Evolutionary conservation across 2,329 filamentous ascomycete genomes (phyloP).

Genomic region (Phialophora macrospora): DNA sequence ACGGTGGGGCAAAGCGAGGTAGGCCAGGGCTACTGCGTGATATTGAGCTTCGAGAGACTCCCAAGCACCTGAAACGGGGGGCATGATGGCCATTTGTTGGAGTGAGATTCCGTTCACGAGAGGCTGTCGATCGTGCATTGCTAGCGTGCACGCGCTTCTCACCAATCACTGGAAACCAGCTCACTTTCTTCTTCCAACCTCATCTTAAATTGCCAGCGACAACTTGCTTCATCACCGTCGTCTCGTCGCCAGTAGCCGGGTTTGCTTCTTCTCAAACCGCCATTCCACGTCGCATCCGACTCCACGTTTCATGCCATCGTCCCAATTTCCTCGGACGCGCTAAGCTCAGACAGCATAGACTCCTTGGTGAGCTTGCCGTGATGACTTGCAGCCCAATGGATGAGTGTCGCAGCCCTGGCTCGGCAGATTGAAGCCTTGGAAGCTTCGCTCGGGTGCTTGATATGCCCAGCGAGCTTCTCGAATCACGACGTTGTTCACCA

Average conservation of each 20-base stretch:
- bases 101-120: conserved; percentile 7
- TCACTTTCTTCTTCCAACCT: conserved; percentile 30
- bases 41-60: neutral
- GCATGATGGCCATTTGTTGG: conserved; percentile 15
- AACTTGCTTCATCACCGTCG: neutral
- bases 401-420: conserved; percentile 4
- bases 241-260: neutral
- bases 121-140: conserved; percentile 15
- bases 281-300: conserved; percentile 1
- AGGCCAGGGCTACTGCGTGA: neutral
- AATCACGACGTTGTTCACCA: conserved; percentile 23
- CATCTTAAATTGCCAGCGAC: conserved; percentile 24
- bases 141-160: conserved; percentile 18
- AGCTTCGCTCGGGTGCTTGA: conserved; percentile 22
- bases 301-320: conserved; percentile 15
- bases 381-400: conserved; percentile 25
- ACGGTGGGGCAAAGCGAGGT: neutral
- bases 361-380: conserved; percentile 12
- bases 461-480: conserved; percentile 22
- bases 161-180: conserved; percentile 21
- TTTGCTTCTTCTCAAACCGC: conserved; percentile 10
- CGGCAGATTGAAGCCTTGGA: conserved; percentile 21
- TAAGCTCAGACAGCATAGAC: conserved; percentile 17
- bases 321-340: conserved; percentile 22
- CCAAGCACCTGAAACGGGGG: conserved; percentile 7